Conservation (phyloP, 768 basidiomycete genomes). For the Boletellus sp. region DNA sequence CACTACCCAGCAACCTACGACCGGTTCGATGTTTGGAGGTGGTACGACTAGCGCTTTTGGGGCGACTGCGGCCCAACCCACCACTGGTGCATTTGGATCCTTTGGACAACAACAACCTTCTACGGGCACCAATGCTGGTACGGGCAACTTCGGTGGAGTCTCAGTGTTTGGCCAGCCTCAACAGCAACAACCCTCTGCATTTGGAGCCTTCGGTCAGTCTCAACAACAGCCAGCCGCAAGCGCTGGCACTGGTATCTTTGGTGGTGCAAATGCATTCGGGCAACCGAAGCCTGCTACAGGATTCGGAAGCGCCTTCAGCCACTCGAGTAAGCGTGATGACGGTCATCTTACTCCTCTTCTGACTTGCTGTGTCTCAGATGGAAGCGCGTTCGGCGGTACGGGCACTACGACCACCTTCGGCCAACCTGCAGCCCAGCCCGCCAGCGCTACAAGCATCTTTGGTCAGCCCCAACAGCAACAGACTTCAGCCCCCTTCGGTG, state of each 20-base stretch:
- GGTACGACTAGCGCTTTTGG: constrained; percentile 22
- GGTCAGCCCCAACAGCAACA: constrained; percentile 39
- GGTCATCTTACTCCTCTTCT: not conserved
- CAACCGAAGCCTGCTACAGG: constrained; percentile 32
- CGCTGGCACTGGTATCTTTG: constrained; percentile 32
- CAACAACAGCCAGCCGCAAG: constrained; percentile 34
- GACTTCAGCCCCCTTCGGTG: constrained; percentile 37
- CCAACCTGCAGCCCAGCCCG: constrained; percentile 24
- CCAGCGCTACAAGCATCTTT: constrained; percentile 28
- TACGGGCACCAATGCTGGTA: constrained; percentile 26
- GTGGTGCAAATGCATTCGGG: constrained; percentile 30
- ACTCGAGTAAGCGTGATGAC: constrained; percentile 19
- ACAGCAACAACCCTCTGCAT: constrained; percentile 37
- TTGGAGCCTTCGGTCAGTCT: constrained; percentile 51
- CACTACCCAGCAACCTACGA: constrained; percentile 27
- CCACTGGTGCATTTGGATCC: constrained; percentile 28
- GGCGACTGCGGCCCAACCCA: constrained; percentile 23
- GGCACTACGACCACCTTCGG: constrained; percentile 24
- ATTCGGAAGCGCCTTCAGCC: constrained; percentile 25
- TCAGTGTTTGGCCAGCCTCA: constrained; percentile 39
- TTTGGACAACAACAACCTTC: constrained; percentile 38
- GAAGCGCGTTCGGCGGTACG: constrained; percentile 21
- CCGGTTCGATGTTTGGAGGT: constrained; percentile 31
- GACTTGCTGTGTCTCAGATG: constrained; percentile 14
- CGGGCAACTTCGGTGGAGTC: constrained; percentile 42